Evolutionary conservation across 2,329 filamentous ascomycete species (phyloP), one percentile per base, ranked within the genome.

Genomic region (Diaporthe sp.): DNA sequence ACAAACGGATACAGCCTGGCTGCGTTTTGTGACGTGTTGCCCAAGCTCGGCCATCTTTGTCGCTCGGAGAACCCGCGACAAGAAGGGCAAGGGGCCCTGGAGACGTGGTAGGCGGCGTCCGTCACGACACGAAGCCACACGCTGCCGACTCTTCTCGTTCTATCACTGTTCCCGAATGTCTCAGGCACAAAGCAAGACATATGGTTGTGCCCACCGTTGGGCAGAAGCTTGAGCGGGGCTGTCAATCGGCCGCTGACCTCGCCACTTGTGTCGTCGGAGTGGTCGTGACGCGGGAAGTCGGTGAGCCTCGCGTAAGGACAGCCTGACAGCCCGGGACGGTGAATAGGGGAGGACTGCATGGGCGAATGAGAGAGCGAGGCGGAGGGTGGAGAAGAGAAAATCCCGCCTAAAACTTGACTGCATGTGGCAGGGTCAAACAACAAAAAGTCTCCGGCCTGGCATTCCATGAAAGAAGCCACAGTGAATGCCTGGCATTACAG

Each of bases 121-220:
- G 28, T 25, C 57, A 62, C 53, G 71, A 46, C 61, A 72, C 44
- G 58, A 71, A 71, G 49, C 42, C 72, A 74, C 72, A 39, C 55
- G 44, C 37, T 68, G 25, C 51, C 60, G 68, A 73, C 17, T 34
- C 49, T 46, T 19, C 28, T n/a, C 71, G 70, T 77, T 22, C 62
- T 58, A 71, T 73, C 61, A 60, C 42, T 55, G 62, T 77, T 75
- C 70, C 76, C 73, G 74, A 71, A 71, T 77, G 76, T 77, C 76
- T 77, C 61, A 71, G 62, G 39, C 46, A 70, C 70, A 73, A 13
- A 75, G 53, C 55, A 62, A 73, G 49, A 76, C 55, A 73, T 57
- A 31, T 42, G 39, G 73, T 53, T 15, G 46, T 75, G 60, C 61
- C 46, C 61, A 61, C 46, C 57, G 58, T 28, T 37, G 53, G 42